Conservation (phyloP, 2,329 filamentous ascomycete genomes). For the Exophiala calicioides region DNA sequence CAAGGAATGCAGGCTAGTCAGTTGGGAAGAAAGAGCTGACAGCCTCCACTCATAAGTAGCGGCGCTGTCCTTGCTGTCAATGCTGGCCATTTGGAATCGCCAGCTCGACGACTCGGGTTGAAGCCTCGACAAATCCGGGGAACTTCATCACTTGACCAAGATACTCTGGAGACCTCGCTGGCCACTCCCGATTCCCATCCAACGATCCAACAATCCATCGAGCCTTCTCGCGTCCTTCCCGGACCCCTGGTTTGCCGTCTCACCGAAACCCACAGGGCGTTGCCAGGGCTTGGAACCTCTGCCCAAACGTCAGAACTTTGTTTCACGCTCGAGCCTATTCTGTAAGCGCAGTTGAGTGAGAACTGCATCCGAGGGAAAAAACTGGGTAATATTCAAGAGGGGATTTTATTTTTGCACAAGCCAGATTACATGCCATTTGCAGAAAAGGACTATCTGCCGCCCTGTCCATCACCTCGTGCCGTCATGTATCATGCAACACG, state of each 20-base stretch:
- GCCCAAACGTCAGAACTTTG: slow-evolving; percentile 11
- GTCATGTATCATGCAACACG: slow-evolving; percentile 19
- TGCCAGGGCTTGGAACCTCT: slow-evolving; percentile 5
- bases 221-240: too few species aligned
- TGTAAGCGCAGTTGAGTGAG: too few species aligned
- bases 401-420: slow-evolving; percentile 2
- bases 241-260: background rate
- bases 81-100: slow-evolving; percentile 3
- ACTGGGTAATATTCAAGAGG: too few species aligned
- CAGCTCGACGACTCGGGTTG: slow-evolving; percentile 13
- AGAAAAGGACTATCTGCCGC: slow-evolving; percentile 14
- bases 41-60: slow-evolving; percentile 9
- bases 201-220: too few species aligned
- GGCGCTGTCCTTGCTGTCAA: slow-evolving; percentile 1
- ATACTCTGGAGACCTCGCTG: too few species aligned
- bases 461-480: slow-evolving; percentile 17
- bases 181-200: too few species aligned
- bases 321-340: background rate
- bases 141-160: slow-evolving; percentile 7
- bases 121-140: slow-evolving; percentile 8
- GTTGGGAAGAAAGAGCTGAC: slow-evolving; percentile 6
- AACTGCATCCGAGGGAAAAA: too few species aligned
- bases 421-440: slow-evolving; percentile 11
- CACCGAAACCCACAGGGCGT: background rate
- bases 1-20: slow-evolving; percentile 19